These are phyloP conservation scores for Polysphondylium violaceum DNA, from an alignment of 78 protist species.

Conservation along the genomic window DNA sequence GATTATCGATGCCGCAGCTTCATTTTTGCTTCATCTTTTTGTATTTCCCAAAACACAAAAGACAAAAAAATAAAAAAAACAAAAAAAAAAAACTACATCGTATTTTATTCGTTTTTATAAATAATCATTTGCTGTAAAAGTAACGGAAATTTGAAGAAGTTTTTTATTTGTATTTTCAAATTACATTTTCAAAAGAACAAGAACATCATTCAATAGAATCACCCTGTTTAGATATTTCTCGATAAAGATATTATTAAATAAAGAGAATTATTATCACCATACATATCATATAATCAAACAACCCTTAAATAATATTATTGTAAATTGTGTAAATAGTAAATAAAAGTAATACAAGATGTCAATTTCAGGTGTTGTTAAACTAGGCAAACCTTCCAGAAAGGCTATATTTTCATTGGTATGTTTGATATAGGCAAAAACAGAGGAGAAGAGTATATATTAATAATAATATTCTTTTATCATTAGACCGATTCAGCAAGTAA, in stretches of 20 bases:
- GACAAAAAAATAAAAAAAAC: too few relatives aligned
- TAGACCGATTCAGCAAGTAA: conserved; percentile 64
- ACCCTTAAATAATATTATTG: neutral
- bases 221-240: too few relatives aligned
- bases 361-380: conserved; percentile 62
- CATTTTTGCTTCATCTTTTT: too few relatives aligned
- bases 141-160: too few relatives aligned
- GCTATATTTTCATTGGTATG: conserved; percentile 72
- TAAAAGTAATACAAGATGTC: conserved; percentile 11
- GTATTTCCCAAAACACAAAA: too few relatives aligned
- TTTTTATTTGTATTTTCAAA: too few relatives aligned
- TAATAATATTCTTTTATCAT: neutral
- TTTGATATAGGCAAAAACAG: neutral
- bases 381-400: conserved; percentile 64
- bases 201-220: too few relatives aligned
- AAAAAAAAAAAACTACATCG: too few relatives aligned
- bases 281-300: neutral
- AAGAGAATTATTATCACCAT: neutral
- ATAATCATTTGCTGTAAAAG: too few relatives aligned
- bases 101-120: too few relatives aligned
- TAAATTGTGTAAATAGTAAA: neutral
- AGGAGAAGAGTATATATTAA: neutral
- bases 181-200: too few relatives aligned
- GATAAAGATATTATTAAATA: neutral
- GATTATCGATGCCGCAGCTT: too few relatives aligned